Percentiles rank a stretch among this genome's conserved stretches.
Evolutionary conservation across 805 yeast species (phyloP).

Genomic region (Kazachstania viticola): DNA sequence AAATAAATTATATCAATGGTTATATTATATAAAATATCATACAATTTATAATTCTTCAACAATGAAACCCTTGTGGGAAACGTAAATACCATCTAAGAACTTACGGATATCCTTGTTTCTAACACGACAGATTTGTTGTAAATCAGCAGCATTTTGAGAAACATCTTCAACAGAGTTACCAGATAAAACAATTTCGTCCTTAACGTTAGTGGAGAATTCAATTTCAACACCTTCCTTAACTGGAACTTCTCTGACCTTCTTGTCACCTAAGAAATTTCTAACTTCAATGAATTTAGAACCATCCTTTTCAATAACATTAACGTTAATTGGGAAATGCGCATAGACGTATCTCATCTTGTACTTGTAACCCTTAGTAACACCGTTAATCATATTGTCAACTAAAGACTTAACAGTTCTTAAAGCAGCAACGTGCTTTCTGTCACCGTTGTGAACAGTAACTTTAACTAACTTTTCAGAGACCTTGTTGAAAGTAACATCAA

Average conservation of each 20-base stretch:
- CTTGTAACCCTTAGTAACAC: constrained; percentile 98
- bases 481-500: constrained; percentile 87
- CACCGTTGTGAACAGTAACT: constrained; percentile 95
- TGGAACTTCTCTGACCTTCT: constrained; percentile 83
- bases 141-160: constrained; percentile 96
- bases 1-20: neutral
- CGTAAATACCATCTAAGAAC: constrained; percentile 99
- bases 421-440: constrained; percentile 99
- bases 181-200: constrained; percentile 85
- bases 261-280: constrained; percentile 99
- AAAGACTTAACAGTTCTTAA: constrained; percentile 97
- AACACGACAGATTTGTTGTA: constrained; percentile 96
- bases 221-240: constrained; percentile 83
- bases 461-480: constrained; percentile 64
- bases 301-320: constrained; percentile 75
- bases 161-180: constrained; percentile 77
- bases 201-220: constrained; percentile 69
- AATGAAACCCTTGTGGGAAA: constrained; percentile 87
- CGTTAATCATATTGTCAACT: constrained; percentile 86
- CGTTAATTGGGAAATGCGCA: constrained; percentile 99
- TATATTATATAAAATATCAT: neutral
- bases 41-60: constrained; percentile 44
- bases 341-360: constrained; percentile 99
- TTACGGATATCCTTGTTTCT: constrained; percentile 99
- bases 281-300: constrained; percentile 74